Evolutionary conservation across 441 rosid genomes (phyloP), one percentile per base, ranked within the genome.

Genomic region (Heliophila coronopifolia): DNA sequence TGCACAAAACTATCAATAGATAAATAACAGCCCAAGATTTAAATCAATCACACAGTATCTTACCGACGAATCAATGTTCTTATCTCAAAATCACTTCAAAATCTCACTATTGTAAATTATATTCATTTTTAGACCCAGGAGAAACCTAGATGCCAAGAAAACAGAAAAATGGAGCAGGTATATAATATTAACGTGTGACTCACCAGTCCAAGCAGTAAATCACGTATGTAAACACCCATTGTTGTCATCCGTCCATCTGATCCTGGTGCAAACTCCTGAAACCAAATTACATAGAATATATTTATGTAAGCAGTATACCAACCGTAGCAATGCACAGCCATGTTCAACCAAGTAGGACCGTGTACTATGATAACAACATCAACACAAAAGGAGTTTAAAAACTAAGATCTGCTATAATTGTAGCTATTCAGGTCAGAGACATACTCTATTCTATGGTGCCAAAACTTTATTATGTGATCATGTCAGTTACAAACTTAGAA

Each of bases 121-220:
- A 28, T 47, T 9, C 33, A 54, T 27, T 28, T 38, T 10, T 28
- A 58, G 32, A 28, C 12, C 16, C 11, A 46, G 2, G 46, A 26
- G 1, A 26, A 37, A 38, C 38, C 10, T 4, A 28, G 49, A 59
- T 8, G 28, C 51, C 20, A 60, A 26, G 30, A 60, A 18, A 1
- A 23, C 42, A 33, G 8, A 9, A n/a, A 32, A 34, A 23, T 1
- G 6, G n/a, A n/a, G n/a, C n/a, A 9, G 2, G 13, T 43, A 24
- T 20, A 20, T 13, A 16, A 6, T 50, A 38, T 30, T n/a, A 61
- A 36, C 33, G 5, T 2, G 46, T 46, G 48, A 64, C 77, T 77
- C 52, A 88, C 97, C 99, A 85, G 93, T 50, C 99, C 97, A 38
- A 92, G 97, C 47, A 92, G 86, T 69, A 92, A 70, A 77, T 92